A percentile compares a stretch with the other conserved stretches of the same genome.
Evolutionary conservation across 2,329 filamentous ascomycete species (phyloP).

Genomic region (Bimuria novae-zelandiae): DNA sequence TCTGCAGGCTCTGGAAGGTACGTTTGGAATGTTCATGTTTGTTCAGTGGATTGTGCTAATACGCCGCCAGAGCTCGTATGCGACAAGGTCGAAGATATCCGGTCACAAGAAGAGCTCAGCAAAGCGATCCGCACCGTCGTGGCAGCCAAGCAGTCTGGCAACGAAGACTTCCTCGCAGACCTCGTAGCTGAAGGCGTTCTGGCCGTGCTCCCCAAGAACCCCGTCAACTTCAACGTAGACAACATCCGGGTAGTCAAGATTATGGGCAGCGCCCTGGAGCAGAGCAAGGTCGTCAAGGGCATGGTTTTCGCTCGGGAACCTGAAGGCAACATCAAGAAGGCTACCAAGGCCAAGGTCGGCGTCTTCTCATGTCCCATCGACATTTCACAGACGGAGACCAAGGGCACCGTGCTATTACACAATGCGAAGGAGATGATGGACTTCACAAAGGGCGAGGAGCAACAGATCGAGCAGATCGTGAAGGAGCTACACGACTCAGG

Average conservation of each 20-base stretch:
- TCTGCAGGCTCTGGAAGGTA: conserved; percentile 78
- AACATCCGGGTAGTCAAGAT: conserved; percentile 99
- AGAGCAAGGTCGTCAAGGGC: conserved; percentile 92
- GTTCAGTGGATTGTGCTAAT: conserved; percentile 19
- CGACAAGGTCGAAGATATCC: conserved; percentile 86
- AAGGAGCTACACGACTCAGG: conserved; percentile 97
- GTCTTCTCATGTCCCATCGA: conserved; percentile 97
- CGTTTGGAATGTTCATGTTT: neutral
- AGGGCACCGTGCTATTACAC: conserved; percentile 94
- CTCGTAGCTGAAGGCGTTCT: conserved; percentile 85
- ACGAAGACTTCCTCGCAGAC: conserved; percentile 82
- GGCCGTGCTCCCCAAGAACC: conserved; percentile 92
- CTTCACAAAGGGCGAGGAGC: conserved; percentile 96
- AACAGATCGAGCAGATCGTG: conserved; percentile 84
- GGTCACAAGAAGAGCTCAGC: conserved; percentile 79
- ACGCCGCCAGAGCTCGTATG: conserved; percentile 71
- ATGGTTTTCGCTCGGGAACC: conserved; percentile 98
- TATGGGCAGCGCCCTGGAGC: conserved; percentile 94
- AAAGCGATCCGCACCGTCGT: conserved; percentile 96
- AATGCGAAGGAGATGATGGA: conserved; percentile 99
- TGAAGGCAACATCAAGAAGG: conserved; percentile 88
- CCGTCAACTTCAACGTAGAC: conserved; percentile 95
- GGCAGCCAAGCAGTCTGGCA: conserved; percentile 94
- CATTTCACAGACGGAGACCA: conserved; percentile 95
- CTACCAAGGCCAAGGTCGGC: conserved; percentile 88